Evolutionary conservation across 140 eudicot species (phyloP).

Genomic region (Anethum foeniculum): DNA sequence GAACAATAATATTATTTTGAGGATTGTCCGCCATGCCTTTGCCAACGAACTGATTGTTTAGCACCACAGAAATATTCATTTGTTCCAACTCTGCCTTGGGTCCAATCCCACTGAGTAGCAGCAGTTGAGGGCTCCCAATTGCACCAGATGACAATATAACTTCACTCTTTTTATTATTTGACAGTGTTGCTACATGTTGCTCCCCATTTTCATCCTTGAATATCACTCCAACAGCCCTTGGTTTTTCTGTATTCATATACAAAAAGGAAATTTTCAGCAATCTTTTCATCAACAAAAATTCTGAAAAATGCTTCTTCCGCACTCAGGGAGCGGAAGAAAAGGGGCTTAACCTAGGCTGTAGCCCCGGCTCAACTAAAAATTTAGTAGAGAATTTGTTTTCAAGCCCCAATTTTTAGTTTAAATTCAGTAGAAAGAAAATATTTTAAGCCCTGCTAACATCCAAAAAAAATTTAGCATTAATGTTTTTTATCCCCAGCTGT

Average conservation of each 20-base stretch:
- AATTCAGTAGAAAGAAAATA: too few relatives aligned
- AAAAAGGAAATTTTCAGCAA: background rate
- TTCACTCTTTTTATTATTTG: background rate
- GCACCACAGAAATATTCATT: background rate
- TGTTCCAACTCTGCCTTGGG: background rate
- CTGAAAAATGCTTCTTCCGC: background rate
- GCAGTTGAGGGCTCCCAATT: background rate
- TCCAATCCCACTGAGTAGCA: background rate
- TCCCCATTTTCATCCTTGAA: background rate
- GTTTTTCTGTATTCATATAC: background rate
- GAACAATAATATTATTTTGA: background rate
- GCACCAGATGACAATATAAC: background rate
- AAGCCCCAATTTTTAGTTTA: too few relatives aligned
- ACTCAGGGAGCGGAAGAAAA: too few relatives aligned
- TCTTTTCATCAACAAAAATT: background rate
- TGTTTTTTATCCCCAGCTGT: too few relatives aligned
- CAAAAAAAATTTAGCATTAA: too few relatives aligned
- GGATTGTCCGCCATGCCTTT: background rate
- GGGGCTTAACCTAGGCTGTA: too few relatives aligned
- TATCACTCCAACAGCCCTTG: background rate
- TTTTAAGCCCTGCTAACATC: too few relatives aligned
- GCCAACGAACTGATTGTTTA: background rate
- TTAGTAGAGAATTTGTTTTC: too few relatives aligned
- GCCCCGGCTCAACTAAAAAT: too few relatives aligned
- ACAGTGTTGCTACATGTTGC: background rate